Base-by-base conservation (phyloP, 441 rosid genomes). In the Syzygium malaccense region DNA sequence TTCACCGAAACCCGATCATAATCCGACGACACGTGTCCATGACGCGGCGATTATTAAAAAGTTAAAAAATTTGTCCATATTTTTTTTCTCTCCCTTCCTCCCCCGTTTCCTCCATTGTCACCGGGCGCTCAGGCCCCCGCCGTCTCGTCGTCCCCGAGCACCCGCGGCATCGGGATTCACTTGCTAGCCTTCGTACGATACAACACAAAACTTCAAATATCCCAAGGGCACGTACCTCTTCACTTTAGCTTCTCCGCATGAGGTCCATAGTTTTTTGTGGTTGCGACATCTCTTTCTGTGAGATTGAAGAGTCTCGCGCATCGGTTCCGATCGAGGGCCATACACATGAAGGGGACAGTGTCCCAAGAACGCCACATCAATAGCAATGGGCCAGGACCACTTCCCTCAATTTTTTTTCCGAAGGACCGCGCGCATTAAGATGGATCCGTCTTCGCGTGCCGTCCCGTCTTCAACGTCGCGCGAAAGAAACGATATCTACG, bases 1-100 rank as follows among this genome's bases (percentile, higher is more conserved):
- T 32, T 18, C 5, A 1, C 1, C 0, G 13, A 23, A 10, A 19
- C 0, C 48, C 5, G 10, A 68, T 33, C 79, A 68, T 19, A 2
- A 33, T 19, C 4, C 20, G 25, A 66, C 20, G 25, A 66, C 45
- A 33, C 8, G 14, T 33, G 48, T 33, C 5, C 3, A 17, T 2
- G 75, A 17, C 12, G 13, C 1, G 45, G 58, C 58, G 10, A 20
- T 26, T 20, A 55, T 20, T 6, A 15, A 18, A 19, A 19, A 32
- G 2, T 0, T 17, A 2, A 66, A 66, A 66, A 66, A 32, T 8
- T 10, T 4, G 8, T 30, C 3, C 5, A 4, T 7, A 7, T 7
- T 66, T 10, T 1, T 8, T 66, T 17, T 66, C 41, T 66, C 10
- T 18, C 1, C 32, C 78, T 8, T 17, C 78, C 10, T 66, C 12